Evolutionary conservation across 2,329 filamentous ascomycete genomes (phyloP).

Genomic region (Colletotrichum scovillei): DNA sequence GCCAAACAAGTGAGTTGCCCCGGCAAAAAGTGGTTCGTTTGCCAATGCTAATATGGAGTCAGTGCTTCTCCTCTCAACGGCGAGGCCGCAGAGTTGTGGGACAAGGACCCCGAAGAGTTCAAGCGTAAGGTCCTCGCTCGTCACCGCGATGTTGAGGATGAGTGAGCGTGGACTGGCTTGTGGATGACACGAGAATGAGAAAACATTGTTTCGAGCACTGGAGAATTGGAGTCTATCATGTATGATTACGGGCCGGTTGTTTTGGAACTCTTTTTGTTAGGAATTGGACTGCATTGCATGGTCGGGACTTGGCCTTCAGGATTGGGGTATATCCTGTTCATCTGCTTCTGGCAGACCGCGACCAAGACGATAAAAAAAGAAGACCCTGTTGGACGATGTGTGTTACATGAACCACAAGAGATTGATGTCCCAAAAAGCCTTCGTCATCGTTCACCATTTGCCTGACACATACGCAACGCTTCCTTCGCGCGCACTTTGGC

Average conservation of each 20-base stretch:
- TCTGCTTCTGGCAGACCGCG: constrained; percentile 27
- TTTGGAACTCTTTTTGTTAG: constrained; percentile 45
- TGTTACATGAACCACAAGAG: constrained; percentile 16
- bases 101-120: constrained; percentile 87
- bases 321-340: constrained; percentile 28
- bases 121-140: constrained; percentile 77
- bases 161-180: constrained; percentile 50
- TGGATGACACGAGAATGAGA: not conserved
- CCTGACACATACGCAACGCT: constrained; percentile 7
- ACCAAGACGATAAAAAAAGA: constrained; percentile 22
- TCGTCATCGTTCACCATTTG: constrained; percentile 9
- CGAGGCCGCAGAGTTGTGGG: constrained; percentile 96
- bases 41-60: constrained; percentile 35
- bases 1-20: constrained; percentile 88
- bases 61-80: constrained; percentile 95
- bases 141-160: constrained; percentile 74
- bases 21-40: not conserved
- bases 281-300: constrained; percentile 47
- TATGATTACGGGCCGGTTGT: constrained; percentile 39
- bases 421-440: constrained; percentile 25
- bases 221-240: constrained; percentile 57
- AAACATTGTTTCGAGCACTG: constrained; percentile 40
- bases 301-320: constrained; percentile 21
- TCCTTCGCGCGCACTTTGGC: constrained; percentile 2
- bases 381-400: constrained; percentile 23